Conservation (phyloP, 2,329 filamentous ascomycete species). For the Helicocarpus griseus region DNA sequence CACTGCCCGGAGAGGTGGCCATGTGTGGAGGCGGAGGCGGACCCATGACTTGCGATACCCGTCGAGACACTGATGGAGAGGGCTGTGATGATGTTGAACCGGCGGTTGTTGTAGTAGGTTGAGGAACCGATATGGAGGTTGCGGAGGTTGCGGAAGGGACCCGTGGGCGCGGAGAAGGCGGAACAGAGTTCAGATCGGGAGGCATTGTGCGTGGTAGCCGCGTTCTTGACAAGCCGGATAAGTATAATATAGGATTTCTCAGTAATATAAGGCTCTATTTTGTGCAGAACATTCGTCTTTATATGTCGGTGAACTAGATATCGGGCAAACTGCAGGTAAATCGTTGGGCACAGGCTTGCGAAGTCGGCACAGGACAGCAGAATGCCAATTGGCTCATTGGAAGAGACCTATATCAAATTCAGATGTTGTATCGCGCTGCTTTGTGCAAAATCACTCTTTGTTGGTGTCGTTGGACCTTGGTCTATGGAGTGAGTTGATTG, state of each 20-base stretch:
- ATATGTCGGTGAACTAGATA: neutral
- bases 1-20: slow-evolving; percentile 18
- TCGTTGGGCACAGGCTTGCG: too few relatives aligned
- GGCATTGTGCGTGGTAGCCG: slow-evolving; percentile 32
- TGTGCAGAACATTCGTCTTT: neutral
- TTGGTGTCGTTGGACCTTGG: too few relatives aligned
- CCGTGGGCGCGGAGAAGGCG: slow-evolving; percentile 25
- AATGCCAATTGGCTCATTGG: neutral
- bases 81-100: slow-evolving; percentile 15
- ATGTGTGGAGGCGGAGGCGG: slow-evolving; percentile 28
- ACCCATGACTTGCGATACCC: slow-evolving; percentile 40
- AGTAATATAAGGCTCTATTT: neutral
- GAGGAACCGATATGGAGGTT: slow-evolving; percentile 9
- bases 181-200: slow-evolving; percentile 39
- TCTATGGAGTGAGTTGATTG: too few relatives aligned
- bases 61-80: slow-evolving; percentile 35
- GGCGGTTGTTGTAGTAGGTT: neutral
- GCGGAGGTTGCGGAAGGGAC: slow-evolving; percentile 23
- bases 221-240: too few relatives aligned
- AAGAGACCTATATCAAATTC: too few relatives aligned
- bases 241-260: neutral
- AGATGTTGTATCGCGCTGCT: too few relatives aligned
- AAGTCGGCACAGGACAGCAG: neutral
- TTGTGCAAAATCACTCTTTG: too few relatives aligned
- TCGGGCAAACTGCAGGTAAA: neutral